Conservation (phyloP, 1,284 basidiomycete genomes). For the Leccinum laetum region DNA sequence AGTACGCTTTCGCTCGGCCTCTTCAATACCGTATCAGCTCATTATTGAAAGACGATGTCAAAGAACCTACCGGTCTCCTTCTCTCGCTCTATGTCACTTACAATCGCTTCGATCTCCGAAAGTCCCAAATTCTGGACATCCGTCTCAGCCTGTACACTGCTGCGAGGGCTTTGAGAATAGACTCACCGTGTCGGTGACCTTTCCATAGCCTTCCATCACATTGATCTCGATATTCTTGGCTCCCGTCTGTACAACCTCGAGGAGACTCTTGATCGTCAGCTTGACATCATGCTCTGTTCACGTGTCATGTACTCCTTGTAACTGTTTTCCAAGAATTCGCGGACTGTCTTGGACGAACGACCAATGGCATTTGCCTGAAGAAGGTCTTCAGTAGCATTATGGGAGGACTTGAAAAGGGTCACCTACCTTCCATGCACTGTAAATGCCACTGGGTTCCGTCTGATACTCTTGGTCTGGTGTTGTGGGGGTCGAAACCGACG, state of each 20-base stretch:
- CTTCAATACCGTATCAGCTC: constrained; percentile 80
- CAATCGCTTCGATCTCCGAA: constrained; percentile 87
- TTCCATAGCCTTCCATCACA: constrained; percentile 93
- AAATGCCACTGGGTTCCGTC: constrained; percentile 98
- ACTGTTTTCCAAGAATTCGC: constrained; percentile 99
- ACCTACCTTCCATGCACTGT: constrained; percentile 96
- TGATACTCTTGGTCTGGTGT: constrained; percentile 87
- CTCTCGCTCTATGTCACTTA: constrained; percentile 90
- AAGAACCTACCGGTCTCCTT: constrained; percentile 83
- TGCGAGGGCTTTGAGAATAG: not conserved
- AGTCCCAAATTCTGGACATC: constrained; percentile 75
- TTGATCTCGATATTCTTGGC: constrained; percentile 99
- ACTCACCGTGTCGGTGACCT: constrained; percentile 71
- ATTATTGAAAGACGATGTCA: constrained; percentile 46
- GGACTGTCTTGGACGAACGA: constrained; percentile 96
- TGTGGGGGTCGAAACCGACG: constrained; percentile 96
- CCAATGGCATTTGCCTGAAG: constrained; percentile 95
- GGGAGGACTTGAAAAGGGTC: not conserved
- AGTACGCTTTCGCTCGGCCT: constrained; percentile 92
- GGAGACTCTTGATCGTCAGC: constrained; percentile 91
- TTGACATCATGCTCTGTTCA: constrained; percentile 84
- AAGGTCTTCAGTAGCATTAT: not conserved
- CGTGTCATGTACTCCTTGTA: constrained; percentile 89
- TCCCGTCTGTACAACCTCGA: constrained; percentile 99
- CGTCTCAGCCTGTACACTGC: constrained; percentile 5